These are phyloP conservation scores for Solanum bulbocastanum DNA, from an alignment of 257 asterid genomes.

Conservation along the genomic window DNA sequence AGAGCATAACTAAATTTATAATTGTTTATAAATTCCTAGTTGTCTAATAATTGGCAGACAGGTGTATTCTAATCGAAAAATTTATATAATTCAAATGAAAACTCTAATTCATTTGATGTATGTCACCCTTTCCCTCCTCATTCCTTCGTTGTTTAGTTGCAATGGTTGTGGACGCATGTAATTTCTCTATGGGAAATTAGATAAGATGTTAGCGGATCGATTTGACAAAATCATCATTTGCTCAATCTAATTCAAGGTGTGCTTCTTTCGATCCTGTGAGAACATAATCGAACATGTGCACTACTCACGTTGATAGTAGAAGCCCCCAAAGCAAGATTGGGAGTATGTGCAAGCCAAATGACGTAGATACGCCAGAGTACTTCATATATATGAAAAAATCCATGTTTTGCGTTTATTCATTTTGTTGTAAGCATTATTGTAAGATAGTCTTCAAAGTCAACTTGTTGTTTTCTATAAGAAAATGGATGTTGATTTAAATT, in stretches of 20 bases:
- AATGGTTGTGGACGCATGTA: neutral
- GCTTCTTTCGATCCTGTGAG: neutral
- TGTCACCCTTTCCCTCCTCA: neutral
- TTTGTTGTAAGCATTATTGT: neutral
- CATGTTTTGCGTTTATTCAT: neutral
- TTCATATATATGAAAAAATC: neutral
- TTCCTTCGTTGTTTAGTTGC: neutral
- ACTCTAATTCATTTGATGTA: neutral
- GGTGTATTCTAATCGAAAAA: neutral
- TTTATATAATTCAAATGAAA: neutral
- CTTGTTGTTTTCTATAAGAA: neutral
- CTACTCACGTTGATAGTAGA: neutral
- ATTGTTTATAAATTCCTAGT: neutral
- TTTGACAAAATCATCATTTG: neutral
- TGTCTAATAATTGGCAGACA: neutral
- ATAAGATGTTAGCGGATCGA: neutral
- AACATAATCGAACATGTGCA: neutral
- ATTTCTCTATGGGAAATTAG: neutral
- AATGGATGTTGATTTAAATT: neutral
- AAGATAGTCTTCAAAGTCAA: neutral
- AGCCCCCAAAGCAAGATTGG: no score
- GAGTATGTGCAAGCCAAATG: neutral
- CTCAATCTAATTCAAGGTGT: neutral
- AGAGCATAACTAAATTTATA: neutral
- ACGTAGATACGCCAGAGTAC: neutral